These are phyloP conservation scores for Suhomyces pyralidae DNA, from an alignment of 805 yeast genomes.

Conservation along the genomic window DNA sequence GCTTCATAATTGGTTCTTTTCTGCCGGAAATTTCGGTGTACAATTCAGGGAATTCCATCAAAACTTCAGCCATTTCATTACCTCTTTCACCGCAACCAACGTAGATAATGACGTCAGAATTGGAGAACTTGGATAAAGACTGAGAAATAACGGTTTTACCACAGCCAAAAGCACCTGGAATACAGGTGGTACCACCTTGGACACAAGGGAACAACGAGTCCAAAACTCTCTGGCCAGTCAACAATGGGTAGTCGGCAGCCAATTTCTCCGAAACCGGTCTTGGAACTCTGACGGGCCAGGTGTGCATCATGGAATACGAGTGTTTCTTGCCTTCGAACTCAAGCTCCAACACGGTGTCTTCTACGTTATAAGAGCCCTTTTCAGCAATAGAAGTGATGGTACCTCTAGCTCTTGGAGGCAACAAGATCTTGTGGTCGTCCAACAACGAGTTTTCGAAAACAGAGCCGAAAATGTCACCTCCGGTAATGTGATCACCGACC, in stretches of 20 bases:
- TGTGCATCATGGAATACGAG: constrained; percentile 90
- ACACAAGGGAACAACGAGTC: constrained; percentile 98
- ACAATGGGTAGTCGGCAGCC: constrained; percentile 89
- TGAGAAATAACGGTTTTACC: constrained; percentile 99
- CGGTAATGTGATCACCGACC: constrained; percentile 96
- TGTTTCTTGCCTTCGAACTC: constrained; percentile 87
- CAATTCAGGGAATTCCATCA: constrained; percentile 99
- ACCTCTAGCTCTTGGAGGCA: constrained; percentile 99
- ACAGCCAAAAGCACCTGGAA: constrained; percentile 99
- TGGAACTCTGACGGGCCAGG: constrained; percentile 99
- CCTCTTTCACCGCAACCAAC: constrained; percentile 98
- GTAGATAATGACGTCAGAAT: constrained; percentile 94
- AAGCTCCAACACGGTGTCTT: constrained; percentile 85
- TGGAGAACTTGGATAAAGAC: constrained; percentile 93
- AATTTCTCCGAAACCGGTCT: constrained; percentile 96
- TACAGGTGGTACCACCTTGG: constrained; percentile 99
- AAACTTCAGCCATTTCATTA: constrained; percentile 98
- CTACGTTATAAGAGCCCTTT: constrained; percentile 88
- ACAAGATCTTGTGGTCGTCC: constrained; percentile 86
- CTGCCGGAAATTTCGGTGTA: constrained; percentile 87
- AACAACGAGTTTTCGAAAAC: constrained; percentile 91
- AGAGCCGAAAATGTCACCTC: constrained; percentile 96
- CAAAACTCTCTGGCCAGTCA: constrained; percentile 98
- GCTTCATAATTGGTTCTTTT: constrained; percentile 98
- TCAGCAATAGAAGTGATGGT: constrained; percentile 86